A percentile compares a stretch with the other conserved stretches of the same genome.
phyloP scores from a whole-genome alignment of 108 stramenopile genomes.

The Asterionellopsis glacialis region DNA sequence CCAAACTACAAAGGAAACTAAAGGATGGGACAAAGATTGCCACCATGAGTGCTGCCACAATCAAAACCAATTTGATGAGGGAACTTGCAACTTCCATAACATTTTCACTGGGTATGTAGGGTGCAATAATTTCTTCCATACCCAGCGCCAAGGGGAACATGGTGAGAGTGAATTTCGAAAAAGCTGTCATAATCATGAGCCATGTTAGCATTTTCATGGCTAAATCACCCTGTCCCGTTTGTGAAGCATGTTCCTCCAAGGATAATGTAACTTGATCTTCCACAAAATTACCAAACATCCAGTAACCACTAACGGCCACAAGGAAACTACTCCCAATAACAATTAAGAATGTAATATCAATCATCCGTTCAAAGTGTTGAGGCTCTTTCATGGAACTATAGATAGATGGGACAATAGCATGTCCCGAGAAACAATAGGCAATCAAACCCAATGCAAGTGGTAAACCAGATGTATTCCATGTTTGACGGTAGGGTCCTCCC shows the following conservation, averaged over 20 bases:
- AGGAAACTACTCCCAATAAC: constrained; percentile 48
- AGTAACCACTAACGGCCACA: constrained; percentile 67
- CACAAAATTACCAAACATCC: constrained; percentile 72
- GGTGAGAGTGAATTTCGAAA: constrained; percentile 72
- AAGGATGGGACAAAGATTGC: constrained; percentile 78
- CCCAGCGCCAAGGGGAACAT: constrained; percentile 83
- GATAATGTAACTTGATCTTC: constrained; percentile 80
- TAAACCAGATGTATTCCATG: constrained; percentile 37
- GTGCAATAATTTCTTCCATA: constrained; percentile 76
- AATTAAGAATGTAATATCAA: constrained; percentile 48
- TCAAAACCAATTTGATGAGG: constrained; percentile 52
- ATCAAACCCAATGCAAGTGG: constrained; percentile 60
- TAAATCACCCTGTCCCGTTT: constrained; percentile 6
- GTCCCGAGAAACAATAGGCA: constrained; percentile 75
- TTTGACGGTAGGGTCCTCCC: constrained; percentile 28
- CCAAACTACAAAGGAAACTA: constrained; percentile 63
- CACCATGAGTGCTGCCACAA: constrained; percentile 46
- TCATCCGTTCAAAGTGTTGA: constrained; percentile 69
- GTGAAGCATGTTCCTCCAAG: constrained; percentile 44
- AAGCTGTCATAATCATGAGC: constrained; percentile 81
- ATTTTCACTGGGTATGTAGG: constrained; percentile 49
- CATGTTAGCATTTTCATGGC: constrained; percentile 66
- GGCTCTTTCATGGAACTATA: constrained; percentile 75
- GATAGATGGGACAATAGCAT: constrained; percentile 77
- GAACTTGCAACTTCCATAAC: constrained; percentile 45